These are phyloP conservation scores for Neonectria faginata DNA, from an alignment of 2,329 filamentous ascomycete species.

Conservation along the genomic window DNA sequence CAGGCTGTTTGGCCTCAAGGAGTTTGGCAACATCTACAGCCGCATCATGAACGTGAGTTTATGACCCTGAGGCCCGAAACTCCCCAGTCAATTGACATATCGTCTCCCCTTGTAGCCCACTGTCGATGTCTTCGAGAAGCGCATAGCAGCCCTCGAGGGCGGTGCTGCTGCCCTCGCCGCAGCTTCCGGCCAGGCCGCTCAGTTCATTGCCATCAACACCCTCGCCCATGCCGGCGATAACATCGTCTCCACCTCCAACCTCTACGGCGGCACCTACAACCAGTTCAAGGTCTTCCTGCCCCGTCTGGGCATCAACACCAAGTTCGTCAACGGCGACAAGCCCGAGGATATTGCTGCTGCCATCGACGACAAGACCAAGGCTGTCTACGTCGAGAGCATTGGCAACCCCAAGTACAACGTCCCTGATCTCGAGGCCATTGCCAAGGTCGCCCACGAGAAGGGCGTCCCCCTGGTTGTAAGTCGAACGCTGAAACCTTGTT, in stretches of 20 bases:
- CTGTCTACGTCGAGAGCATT: conserved; percentile 90
- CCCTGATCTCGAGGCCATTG: conserved; percentile 89
- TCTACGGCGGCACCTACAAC: conserved; percentile 97
- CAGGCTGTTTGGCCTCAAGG: conserved; percentile 94
- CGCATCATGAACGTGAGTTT: conserved; percentile 88
- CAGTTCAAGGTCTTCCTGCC: conserved; percentile 93
- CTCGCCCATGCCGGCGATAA: conserved; percentile 93
- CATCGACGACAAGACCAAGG: conserved; percentile 95
- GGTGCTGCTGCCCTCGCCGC: conserved; percentile 88
- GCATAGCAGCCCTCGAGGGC: conserved; percentile 94
- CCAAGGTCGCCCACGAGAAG: conserved; percentile 77
- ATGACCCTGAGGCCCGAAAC: neutral
- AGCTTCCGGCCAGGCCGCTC: conserved; percentile 87
- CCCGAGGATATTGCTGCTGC: conserved; percentile 81
- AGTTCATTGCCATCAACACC: conserved; percentile 88
- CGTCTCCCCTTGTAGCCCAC: conserved; percentile 73
- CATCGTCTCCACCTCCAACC: conserved; percentile 88
- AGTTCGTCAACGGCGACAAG: conserved; percentile 86
- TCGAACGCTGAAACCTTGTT: conserved; percentile 23
- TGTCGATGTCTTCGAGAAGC: conserved; percentile 95
- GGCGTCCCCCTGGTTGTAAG: conserved; percentile 74
- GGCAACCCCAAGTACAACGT: conserved; percentile 95
- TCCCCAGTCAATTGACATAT: conserved; percentile 6
- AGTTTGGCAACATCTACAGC: conserved; percentile 97
- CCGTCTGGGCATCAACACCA: conserved; percentile 87